A percentile compares a stretch with the other conserved stretches of the same genome.
Conservation (phyloP, 2,329 filamentous ascomycete species). For the Aspergillus calidoustus region DNA sequence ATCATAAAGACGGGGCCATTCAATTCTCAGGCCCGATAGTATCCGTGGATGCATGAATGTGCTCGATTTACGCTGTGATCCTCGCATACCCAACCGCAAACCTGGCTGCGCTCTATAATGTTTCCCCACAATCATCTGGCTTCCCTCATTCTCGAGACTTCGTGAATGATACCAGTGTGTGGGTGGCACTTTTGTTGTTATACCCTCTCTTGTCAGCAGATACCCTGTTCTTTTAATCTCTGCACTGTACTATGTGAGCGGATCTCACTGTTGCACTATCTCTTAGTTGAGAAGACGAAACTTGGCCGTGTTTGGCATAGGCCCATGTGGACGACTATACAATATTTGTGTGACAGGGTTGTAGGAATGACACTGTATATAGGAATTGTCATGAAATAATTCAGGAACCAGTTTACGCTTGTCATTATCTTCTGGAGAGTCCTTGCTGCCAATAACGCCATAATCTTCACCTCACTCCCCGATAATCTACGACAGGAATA, state of each 20-base stretch:
- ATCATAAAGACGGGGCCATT: constrained; percentile 32
- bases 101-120: not conserved
- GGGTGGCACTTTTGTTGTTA: constrained; percentile 21
- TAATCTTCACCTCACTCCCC: not conserved
- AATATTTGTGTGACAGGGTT: not conserved
- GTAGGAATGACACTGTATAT: constrained; percentile 9
- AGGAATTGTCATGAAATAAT: constrained; percentile 12
- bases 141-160: constrained; percentile 15
- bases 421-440: not conserved
- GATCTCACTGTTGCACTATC: not conserved
- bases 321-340: not conserved
- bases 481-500: too few species aligned
- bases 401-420: not conserved
- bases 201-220: constrained; percentile 35
- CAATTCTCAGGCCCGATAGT: constrained; percentile 34
- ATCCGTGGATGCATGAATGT: constrained; percentile 37
- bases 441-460: not conserved
- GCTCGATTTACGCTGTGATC: not conserved
- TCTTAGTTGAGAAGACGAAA: not conserved
- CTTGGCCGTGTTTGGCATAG: not conserved
- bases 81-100: not conserved
- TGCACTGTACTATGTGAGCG: constrained; percentile 10
- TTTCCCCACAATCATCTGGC: not conserved
- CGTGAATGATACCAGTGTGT: constrained; percentile 20
- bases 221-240: constrained; percentile 33